Percentiles rank a stretch among this genome's conserved stretches.
phyloP scores from a whole-genome alignment of 164 flowering plant genomes.

The Cinnamomum chago region DNA sequence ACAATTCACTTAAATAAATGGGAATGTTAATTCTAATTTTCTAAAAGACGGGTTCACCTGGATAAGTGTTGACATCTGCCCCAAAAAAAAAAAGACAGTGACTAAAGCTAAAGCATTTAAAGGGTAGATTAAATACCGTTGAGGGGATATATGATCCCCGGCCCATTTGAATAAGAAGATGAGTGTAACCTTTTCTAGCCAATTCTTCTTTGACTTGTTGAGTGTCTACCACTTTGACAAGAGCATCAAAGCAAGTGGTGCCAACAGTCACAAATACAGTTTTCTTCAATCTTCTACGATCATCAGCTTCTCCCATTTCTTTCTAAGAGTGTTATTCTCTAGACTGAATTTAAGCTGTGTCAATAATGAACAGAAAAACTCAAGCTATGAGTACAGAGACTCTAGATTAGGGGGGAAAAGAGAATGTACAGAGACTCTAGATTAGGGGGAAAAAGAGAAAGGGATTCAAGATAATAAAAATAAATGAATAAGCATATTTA shows the following conservation, averaged over 20 bases:
- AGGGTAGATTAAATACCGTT: conserved; percentile 38
- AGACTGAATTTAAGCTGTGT: too few relatives aligned
- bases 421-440: too few relatives aligned
- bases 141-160: conserved; percentile 70
- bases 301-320: conserved; percentile 14
- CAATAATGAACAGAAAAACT: too few relatives aligned
- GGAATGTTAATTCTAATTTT: too few relatives aligned
- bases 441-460: too few relatives aligned
- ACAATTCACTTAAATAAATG: too few relatives aligned
- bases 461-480: too few relatives aligned
- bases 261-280: conserved; percentile 83
- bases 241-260: conserved; percentile 79
- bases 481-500: too few relatives aligned
- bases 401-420: too few relatives aligned
- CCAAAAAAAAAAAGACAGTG: background rate
- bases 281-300: conserved; percentile 11
- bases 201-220: conserved; percentile 47
- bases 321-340: background rate
- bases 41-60: background rate
- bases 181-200: conserved; percentile 56
- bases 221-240: conserved; percentile 63
- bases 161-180: conserved; percentile 82
- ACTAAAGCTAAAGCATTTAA: background rate
- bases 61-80: background rate
- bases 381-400: too few relatives aligned